Evolutionary conservation across 1,139 yeast species (phyloP), one percentile per base, ranked within the genome.

Genomic region (Nakaseomyces uthaithaninus): DNA sequence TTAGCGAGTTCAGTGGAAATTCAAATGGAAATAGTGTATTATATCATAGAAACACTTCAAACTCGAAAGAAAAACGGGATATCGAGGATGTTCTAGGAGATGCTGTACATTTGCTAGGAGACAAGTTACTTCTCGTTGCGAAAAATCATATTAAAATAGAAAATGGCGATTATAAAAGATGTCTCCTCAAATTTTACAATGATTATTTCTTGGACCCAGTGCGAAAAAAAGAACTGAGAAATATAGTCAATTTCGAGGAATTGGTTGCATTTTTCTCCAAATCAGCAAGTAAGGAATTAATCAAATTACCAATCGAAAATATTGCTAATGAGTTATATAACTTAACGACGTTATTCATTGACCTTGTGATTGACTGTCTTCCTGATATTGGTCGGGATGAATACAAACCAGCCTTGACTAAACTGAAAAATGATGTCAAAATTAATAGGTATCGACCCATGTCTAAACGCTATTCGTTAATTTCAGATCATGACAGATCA

Each of bases 231-330:
- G 43, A 40, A 6, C 33, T 52, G 38, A 51, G 57, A 33, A 57
- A 69, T 17, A 66, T 70, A 42, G 65, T 67, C 30, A 69, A 74
- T 27, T 74, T 78, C 1, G 89, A 80, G 48, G 81, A 77, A 43
- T 63, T 83, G 39, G 72, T 83, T 7, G 73, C 80, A 66, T 68
- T 72, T 55, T 84, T 82, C 56, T 74, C 80, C 16, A 70, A 79
- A 18, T 69, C 75, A 44, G 77, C 84, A 7, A 75, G 77, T 42
- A 79, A 75, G 49, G 89, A 80, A 55, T 57, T 81, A 27, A 68
- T 67, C 39, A 77, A 77, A 47, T 49, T 74, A 30, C 73, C 74
- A 1, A 54, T 61, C 2, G 68, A 68, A 3, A 63, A 74, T 33
- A 61, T 69, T 26, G 71, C 73, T 44, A 57, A 64, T 2, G 63